Base-by-base conservation (phyloP, 129 eudicot genomes). In the Lactuca saligna region DNA sequence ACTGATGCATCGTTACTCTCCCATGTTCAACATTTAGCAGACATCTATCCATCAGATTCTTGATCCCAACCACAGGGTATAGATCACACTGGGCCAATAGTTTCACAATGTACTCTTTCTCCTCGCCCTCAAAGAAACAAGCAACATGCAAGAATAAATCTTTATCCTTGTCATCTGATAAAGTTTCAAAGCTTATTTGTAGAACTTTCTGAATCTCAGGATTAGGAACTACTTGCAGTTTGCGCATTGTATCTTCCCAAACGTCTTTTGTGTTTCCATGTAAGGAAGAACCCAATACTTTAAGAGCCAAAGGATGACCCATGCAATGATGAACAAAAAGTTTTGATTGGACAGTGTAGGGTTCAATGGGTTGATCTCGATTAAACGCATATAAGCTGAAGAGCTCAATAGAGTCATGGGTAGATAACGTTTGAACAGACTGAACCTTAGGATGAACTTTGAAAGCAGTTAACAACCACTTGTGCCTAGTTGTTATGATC, bases 341-440 rank as follows among this genome's bases (percentile, higher is more conserved):
- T 54, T 48, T 5, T 3, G 63, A 35, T 0, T 13, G 57, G 16
- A 34, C 57, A 13, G 12, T 5, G 57, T 63, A 59, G 49, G 41
- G 35, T 35, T 78, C 61, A 13, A 29, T 7, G 0, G 76, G 71
- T 17, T 69, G 59, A 38, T 12, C 41, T 48, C 65, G 72, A 35
- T 58, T 68, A 58, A 78, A 78, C 34, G 82, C 82, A 71, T 78
- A 50, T 54, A 65, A 65, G 49, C 74, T 71, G 31, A 78, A 78
- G 48, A 71, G 78, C 25, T 65, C 49, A 3, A 48, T 3, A 4
- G 82, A 66, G 8, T 78, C 78, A 35, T 29, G 32, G 2, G 15
- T 16, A 6, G 46, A 46, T 6, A 77, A 5, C 15, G 13, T 38
- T 39, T 37, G 3, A 41, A n/a, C 13, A 37, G 33, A 14, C 2